phyloP scores from a whole-genome alignment of 495 filamentous ascomycete species.

The Lepraria neglecta region DNA sequence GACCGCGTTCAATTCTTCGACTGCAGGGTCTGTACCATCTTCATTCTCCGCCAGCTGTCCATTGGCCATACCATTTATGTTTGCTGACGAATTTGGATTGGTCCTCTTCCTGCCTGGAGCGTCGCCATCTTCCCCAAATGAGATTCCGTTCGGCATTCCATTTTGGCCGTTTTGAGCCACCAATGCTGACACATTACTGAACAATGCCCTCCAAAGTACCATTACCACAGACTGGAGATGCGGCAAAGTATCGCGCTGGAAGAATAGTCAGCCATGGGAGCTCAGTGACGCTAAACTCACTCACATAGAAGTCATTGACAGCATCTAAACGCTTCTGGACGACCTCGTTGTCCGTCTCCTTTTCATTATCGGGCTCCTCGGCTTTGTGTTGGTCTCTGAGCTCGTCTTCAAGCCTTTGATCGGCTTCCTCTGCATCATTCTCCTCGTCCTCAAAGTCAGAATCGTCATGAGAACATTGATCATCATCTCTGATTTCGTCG shows the following conservation, averaged over 20 bases:
- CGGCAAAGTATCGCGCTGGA: constrained; percentile 64
- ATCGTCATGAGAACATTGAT: constrained; percentile 35
- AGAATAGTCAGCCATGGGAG: constrained; percentile 25
- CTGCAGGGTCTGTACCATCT: constrained; percentile 38
- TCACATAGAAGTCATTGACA: constrained; percentile 80
- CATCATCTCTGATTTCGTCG: constrained; percentile 34
- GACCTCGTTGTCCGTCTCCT: constrained; percentile 52
- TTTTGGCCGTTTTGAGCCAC: constrained; percentile 50
- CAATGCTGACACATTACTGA: constrained; percentile 63
- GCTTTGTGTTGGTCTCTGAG: constrained; percentile 28
- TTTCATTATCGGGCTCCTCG: constrained; percentile 36
- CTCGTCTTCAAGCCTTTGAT: constrained; percentile 27
- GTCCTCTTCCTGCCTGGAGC: constrained; percentile 28
- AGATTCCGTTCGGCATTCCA: constrained; percentile 36
- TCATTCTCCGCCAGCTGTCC: constrained; percentile 29
- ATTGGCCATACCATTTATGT: constrained; percentile 32
- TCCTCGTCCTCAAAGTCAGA: constrained; percentile 26
- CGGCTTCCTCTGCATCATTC: constrained; percentile 28
- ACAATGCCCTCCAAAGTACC: constrained; percentile 78
- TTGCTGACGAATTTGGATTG: constrained; percentile 24
- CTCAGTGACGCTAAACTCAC: constrained; percentile 31
- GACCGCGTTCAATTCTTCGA: constrained; percentile 73
- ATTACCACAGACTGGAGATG: constrained; percentile 92
- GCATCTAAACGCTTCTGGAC: constrained; percentile 61
- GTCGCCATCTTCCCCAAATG: constrained; percentile 33